These are phyloP conservation scores for Fistulinella prunicolor DNA, from an alignment of 768 basidiomycete species.

Conservation along the genomic window DNA sequence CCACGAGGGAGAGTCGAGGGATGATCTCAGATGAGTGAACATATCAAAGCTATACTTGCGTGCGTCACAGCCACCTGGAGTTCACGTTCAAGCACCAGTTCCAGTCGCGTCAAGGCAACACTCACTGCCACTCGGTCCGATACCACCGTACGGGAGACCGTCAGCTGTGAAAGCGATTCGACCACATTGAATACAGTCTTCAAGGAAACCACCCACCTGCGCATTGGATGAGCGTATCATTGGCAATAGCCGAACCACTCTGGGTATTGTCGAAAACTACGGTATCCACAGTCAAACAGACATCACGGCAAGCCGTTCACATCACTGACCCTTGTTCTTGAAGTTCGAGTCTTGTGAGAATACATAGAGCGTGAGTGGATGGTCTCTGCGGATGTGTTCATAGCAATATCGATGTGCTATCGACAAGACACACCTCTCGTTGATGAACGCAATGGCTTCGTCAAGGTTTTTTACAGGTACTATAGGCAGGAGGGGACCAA, in stretches of 20 bases:
- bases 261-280: constrained; percentile 67
- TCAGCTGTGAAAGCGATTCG: constrained; percentile 36
- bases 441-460: constrained; percentile 68
- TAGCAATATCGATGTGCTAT: neutral
- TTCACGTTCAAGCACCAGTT: neutral
- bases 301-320: neutral
- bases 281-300: neutral
- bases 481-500: constrained; percentile 79
- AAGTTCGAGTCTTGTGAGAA: constrained; percentile 60
- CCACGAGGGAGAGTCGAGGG: constrained; percentile 43
- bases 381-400: constrained; percentile 43
- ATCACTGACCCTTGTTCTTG: constrained; percentile 56
- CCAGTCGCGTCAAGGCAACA: neutral
- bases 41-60: constrained; percentile 74
- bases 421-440: constrained; percentile 44
- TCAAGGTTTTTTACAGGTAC: constrained; percentile 69
- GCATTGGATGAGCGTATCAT: constrained; percentile 65
- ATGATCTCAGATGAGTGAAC: constrained; percentile 72
- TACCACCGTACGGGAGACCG: constrained; percentile 72
- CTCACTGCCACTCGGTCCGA: constrained; percentile 71
- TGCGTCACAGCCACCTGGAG: constrained; percentile 61
- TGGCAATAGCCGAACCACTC: constrained; percentile 67
- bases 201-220: constrained; percentile 39
- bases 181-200: neutral
- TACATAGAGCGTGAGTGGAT: constrained; percentile 77